These are phyloP conservation scores for Blastobotrys apis DNA, from an alignment of 1,139 yeast genomes.

Conservation along the genomic window DNA sequence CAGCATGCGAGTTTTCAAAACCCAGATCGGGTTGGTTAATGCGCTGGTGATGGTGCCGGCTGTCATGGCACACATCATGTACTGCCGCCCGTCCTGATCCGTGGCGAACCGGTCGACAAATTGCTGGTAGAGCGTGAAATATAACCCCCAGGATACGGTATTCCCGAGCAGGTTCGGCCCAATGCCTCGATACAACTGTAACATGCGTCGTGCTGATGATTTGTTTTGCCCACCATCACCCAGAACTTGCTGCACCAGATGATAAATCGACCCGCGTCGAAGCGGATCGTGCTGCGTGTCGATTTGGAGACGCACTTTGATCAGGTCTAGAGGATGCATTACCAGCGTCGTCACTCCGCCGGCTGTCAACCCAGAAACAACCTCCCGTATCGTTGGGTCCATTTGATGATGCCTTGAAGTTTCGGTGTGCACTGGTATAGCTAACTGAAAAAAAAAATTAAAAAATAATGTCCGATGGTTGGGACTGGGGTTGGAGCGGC, in stretches of 20 bases:
- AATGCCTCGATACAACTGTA: slow-evolving; percentile 64
- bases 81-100: slow-evolving; percentile 8
- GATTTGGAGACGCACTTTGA: slow-evolving; percentile 74
- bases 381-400: slow-evolving; percentile 2
- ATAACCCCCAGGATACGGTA: slow-evolving; percentile 82
- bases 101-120: slow-evolving; percentile 12
- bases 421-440: neutral
- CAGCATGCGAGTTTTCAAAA: slow-evolving; percentile 78
- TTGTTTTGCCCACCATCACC: slow-evolving; percentile 6
- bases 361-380: slow-evolving; percentile 70
- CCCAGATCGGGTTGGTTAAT: slow-evolving; percentile 90
- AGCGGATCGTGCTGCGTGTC: slow-evolving; percentile 16
- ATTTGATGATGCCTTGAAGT: neutral
- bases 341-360: slow-evolving; percentile 76
- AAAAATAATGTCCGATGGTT: neutral
- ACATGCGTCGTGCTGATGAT: slow-evolving; percentile 10
- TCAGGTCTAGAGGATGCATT: slow-evolving; percentile 84
- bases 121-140: slow-evolving; percentile 66
- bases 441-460: neutral
- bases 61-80: slow-evolving; percentile 43
- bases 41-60: slow-evolving; percentile 77
- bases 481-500: neutral
- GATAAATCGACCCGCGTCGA: slow-evolving; percentile 1
- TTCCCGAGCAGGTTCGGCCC: slow-evolving; percentile 79
- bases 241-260: slow-evolving; percentile 7